phyloP scores from a whole-genome alignment of 2,329 filamentous ascomycete genomes.

The Ilyonectria sp. region DNA sequence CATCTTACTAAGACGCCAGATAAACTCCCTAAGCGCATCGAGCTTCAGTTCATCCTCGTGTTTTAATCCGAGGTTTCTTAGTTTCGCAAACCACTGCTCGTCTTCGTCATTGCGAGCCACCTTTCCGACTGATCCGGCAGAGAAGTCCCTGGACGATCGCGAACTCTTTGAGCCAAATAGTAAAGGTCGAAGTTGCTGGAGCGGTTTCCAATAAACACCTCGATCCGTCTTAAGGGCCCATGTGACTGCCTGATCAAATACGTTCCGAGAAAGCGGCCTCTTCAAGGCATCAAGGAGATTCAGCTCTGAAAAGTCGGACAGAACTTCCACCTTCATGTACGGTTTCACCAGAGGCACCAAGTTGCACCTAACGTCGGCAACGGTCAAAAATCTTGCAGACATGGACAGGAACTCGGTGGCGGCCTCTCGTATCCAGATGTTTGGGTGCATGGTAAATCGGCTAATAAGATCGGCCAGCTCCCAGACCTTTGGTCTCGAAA shows the following conservation, averaged over 20 bases:
- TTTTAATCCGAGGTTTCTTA: conserved; percentile 87
- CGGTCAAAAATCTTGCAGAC: conserved; percentile 81
- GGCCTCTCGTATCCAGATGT: conserved; percentile 94
- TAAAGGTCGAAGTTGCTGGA: conserved; percentile 74
- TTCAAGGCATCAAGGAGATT: conserved; percentile 86
- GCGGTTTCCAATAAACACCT: conserved; percentile 89
- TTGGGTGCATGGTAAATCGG: conserved; percentile 93
- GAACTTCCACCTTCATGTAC: conserved; percentile 82
- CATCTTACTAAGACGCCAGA: conserved; percentile 86
- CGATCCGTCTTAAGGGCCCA: conserved; percentile 89
- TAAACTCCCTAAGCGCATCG: conserved; percentile 87
- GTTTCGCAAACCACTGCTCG: conserved; percentile 89
- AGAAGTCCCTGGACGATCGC: conserved; percentile 70
- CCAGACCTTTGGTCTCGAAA: conserved; percentile 88
- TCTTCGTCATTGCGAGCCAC: conserved; percentile 90
- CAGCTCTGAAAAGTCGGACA: conserved; percentile 78
- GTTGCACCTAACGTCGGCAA: conserved; percentile 87
- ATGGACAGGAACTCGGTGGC: conserved; percentile 87
- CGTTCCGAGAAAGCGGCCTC: conserved; percentile 81
- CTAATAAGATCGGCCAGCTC: conserved; percentile 88
- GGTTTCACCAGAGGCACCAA: conserved; percentile 84
- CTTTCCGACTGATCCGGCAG: conserved; percentile 71
- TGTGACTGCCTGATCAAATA: conserved; percentile 87
- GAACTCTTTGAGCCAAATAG: conserved; percentile 74
- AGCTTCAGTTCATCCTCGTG: conserved; percentile 92